These are phyloP conservation scores for Przewalskia tangutica DNA, from an alignment of 257 asterid genomes.

Conservation along the genomic window DNA sequence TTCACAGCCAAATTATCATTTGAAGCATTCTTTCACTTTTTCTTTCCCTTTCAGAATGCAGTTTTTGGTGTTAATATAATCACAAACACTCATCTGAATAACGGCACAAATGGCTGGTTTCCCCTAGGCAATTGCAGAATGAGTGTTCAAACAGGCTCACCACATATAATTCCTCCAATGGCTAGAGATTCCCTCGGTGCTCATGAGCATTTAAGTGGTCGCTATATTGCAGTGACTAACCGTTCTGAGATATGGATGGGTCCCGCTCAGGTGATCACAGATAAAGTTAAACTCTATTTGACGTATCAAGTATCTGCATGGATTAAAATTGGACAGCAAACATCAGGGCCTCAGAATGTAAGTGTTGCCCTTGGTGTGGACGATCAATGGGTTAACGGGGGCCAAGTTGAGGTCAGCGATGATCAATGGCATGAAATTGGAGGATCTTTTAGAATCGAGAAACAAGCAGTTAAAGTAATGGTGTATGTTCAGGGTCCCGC, in stretches of 20 bases:
- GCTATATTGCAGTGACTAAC: constrained; percentile 52
- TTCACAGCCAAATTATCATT: neutral
- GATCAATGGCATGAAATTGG: constrained; percentile 87
- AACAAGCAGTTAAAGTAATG: constrained; percentile 54
- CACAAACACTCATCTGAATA: constrained; percentile 49
- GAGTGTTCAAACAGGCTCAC: constrained; percentile 53
- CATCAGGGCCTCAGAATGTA: constrained; percentile 55
- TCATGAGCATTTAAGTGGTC: constrained; percentile 62
- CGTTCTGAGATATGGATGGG: constrained; percentile 98
- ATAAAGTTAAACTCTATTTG: constrained; percentile 53
- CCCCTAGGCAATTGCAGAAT: constrained; percentile 86
- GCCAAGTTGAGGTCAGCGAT: constrained; percentile 64
- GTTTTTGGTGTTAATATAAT: constrained; percentile 64
- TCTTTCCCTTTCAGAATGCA: constrained; percentile 36
- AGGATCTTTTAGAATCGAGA: constrained; percentile 86
- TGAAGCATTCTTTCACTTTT: neutral
- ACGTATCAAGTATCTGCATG: constrained; percentile 94
- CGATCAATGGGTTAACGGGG: constrained; percentile 84
- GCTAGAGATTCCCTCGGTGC: constrained; percentile 70
- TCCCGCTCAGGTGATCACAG: constrained; percentile 81
- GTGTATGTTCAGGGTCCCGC: constrained; percentile 85
- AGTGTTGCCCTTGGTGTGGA: constrained; percentile 84
- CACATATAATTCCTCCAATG: constrained; percentile 79
- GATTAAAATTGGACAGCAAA: constrained; percentile 59
- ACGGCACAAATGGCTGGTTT: constrained; percentile 70